Evolutionary conservation across 768 basidiomycete genomes (phyloP), one percentile per base, ranked within the genome.

Genomic region (Multifurca ochricompacta): DNA sequence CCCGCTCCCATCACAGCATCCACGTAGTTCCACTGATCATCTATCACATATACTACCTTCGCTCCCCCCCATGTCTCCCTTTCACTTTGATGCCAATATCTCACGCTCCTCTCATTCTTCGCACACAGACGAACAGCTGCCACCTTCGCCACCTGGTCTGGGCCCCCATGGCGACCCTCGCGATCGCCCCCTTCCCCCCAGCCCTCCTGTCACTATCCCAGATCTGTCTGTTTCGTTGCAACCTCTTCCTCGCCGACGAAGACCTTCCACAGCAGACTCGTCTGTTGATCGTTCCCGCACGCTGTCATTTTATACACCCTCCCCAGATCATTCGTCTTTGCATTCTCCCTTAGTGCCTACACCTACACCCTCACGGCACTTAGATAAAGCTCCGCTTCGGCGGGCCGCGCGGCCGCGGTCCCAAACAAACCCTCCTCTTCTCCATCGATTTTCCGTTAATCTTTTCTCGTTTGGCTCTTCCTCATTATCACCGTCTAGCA

Each of bases 361-460:
- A 54, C 58, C 59, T 53, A 51, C 56, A n/a, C 48, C 60, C 55
- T 27, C 54, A 19, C 62, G 65, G 48, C 59, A 53, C 42, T 64
- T 6, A 5, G 50, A 56, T 21, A 16, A 27, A 25, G 37, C 66
- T 27, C 45, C 50, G 0, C 53, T 63, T 70, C 53, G 67, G 67
- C 19, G 73, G 74, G n/a, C 70, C 69, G 18, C 71, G 43, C 71
- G 74, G 39, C 72, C 71, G 44, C 74, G 77, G 40, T 70, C 76
- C 35, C 69, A 79, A 31, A 85, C 85, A 19, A 87, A 83, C 57
- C 83, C 87, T 3, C 82, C 85, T 18, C 69, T 87, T 48, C 65
- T 88, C 35, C 83, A 82, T 64, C 80, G 87, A 39, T 68, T 87
- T 59, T 88, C 85, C 8, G 68, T 85, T 58, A 82, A 79, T 60